Evolutionary conservation across 495 filamentous ascomycete species (phyloP).

Genomic region (Umbilicaria muhlenbergii): DNA sequence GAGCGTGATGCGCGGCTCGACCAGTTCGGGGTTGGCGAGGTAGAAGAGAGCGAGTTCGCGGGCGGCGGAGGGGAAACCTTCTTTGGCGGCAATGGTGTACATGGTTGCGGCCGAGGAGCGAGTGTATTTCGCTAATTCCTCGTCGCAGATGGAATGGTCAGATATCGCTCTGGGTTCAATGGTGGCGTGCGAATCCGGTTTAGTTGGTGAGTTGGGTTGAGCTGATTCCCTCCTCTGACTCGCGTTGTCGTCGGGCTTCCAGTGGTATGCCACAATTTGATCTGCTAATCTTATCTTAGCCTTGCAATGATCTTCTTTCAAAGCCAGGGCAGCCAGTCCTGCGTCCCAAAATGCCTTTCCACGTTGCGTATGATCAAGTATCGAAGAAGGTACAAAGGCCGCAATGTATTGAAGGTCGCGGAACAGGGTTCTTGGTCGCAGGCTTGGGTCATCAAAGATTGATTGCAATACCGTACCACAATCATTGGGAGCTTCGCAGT

Average conservation of each 20-base stretch:
- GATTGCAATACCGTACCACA: slow-evolving; percentile 66
- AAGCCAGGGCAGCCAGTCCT: slow-evolving; percentile 66
- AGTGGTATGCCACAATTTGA: slow-evolving; percentile 37
- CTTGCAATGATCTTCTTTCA: slow-evolving; percentile 80
- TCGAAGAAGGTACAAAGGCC: slow-evolving; percentile 67
- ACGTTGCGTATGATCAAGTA: slow-evolving; percentile 70
- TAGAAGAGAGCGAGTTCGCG: slow-evolving; percentile 91
- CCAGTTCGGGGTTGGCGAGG: slow-evolving; percentile 77
- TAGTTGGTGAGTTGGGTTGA: no score
- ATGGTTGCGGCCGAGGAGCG: slow-evolving; percentile 80
- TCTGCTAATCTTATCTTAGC: slow-evolving; percentile 82
- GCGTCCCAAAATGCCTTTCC: slow-evolving; percentile 95
- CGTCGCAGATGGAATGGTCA: slow-evolving; percentile 15
- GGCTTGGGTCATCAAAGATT: slow-evolving; percentile 58
- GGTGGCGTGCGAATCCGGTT: slow-evolving; percentile 27
- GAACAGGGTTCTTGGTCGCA: slow-evolving; percentile 83
- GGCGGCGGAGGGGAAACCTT: slow-evolving; percentile 83
- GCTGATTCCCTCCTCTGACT: no score
- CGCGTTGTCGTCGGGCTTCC: slow-evolving; percentile 18
- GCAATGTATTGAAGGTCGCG: slow-evolving; percentile 93
- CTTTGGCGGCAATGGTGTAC: slow-evolving; percentile 90
- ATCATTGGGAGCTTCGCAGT: slow-evolving; percentile 46
- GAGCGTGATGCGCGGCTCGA: slow-evolving; percentile 60
- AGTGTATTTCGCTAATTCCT: slow-evolving; percentile 36
- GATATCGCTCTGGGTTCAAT: slow-evolving; percentile 25